Conservation (phyloP, 2,329 filamentous ascomycete species). For the Alternaria novae-zelandiae region DNA sequence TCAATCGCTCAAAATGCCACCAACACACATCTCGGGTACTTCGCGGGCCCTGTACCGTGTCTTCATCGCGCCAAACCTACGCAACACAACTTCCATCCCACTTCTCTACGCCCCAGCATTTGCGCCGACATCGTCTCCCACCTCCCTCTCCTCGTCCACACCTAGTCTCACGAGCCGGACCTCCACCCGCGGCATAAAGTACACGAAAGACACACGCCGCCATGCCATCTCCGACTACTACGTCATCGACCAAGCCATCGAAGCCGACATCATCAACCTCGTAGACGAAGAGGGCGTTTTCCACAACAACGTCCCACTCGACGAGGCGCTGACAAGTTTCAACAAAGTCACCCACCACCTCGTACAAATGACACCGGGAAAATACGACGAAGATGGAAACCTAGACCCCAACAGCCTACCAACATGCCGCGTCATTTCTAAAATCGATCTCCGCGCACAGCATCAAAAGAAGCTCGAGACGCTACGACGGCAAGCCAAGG, state of each 20-base stretch:
- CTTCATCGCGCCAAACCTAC: constrained; percentile 50
- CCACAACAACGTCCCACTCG: constrained; percentile 36
- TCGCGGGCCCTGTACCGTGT: constrained; percentile 53
- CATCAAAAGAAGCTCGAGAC: constrained; percentile 55
- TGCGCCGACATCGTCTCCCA: constrained; percentile 13
- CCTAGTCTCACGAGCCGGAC: constrained; percentile 16
- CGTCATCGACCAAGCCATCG: constrained; percentile 59
- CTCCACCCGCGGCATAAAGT: constrained; percentile 26
- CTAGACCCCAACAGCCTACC: constrained; percentile 57
- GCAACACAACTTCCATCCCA: constrained; percentile 22
- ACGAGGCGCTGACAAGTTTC: constrained; percentile 52
- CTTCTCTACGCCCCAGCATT: constrained; percentile 28
- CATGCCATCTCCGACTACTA: constrained; percentile 49
- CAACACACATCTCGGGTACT: constrained; percentile 40
- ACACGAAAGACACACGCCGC: constrained; percentile 39
- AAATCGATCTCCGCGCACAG: constrained; percentile 55
- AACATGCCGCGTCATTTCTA: constrained; percentile 74
- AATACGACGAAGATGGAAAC: constrained; percentile 27
- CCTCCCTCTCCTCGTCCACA: constrained; percentile 3
- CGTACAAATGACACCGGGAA: constrained; percentile 53
- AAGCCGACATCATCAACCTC: constrained; percentile 51
- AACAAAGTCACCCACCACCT: constrained; percentile 60
- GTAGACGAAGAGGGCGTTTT: constrained; percentile 52
- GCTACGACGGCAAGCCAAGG: constrained; percentile 51
- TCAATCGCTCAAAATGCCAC: constrained; percentile 28